Evolutionary conservation across 805 yeast species (phyloP), one percentile per base, ranked within the genome.

Genomic region (Geotrichum ghanense): DNA sequence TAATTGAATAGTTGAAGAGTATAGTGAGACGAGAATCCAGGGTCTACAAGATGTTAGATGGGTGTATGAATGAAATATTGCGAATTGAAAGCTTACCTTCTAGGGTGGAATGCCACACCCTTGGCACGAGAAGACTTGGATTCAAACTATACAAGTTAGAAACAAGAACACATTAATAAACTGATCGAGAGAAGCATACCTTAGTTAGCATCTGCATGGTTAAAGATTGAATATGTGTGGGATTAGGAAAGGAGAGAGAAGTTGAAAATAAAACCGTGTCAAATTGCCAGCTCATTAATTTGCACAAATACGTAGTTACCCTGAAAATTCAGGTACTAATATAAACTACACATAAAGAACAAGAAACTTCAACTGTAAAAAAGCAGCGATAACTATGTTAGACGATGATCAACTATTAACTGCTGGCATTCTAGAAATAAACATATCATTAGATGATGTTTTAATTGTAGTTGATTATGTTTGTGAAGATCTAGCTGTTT

Each of bases 61-160:
- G 17, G n/a, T n/a, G n/a, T n/a, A n/a, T n/a, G n/a, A n/a, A n/a
- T n/a, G n/a, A n/a, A n/a, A n/a, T n/a, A n/a, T n/a, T n/a, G n/a
- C n/a, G n/a, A n/a, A 23, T 23, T 26, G 3, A 7, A 22, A 14
- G 58, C 70, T 44, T 57, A 68, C 73, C 83, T 73, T 55, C 80
- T 80, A 45, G 97, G 96, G 68, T 94, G 96, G 69, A 92, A 88
- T 48, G 98, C 97, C 62, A 92, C 85, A 54, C 97, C 95, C 69
- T 92, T 88, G 50, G 97, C 95, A 75, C 97, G 76, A 50, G 97
- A 85, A 53, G 97, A 87, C 76, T 92, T 87, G 61, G 97, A 89
- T 71, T 94, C 97, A 67, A 90, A 90, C 81, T 85, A 63, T 55
- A 50, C 12, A 16, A 26, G 43, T 25, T 22, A 35, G 53, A 14